Base-by-base conservation (phyloP, 202 grass and related monocot genomes). In the Schoenoplectus tabernaemontani region DNA sequence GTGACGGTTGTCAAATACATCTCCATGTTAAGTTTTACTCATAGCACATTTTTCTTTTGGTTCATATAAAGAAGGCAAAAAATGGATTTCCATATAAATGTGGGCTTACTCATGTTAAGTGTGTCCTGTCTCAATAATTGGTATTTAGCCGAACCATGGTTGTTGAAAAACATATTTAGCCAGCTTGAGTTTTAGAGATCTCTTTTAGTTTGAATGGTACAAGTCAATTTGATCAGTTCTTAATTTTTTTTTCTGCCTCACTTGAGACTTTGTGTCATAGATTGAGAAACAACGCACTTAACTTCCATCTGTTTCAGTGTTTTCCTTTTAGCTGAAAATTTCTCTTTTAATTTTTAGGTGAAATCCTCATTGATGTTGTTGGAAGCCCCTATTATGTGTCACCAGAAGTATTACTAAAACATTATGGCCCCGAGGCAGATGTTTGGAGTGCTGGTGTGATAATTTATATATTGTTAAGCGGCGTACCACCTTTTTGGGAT, bases 381-480 rank as follows among this genome's bases (percentile, higher is more conserved):
- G 95, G 95, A 81, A 98, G 95, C 73, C 95, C 95, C 42, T 98
- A 98, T 59, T 98, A 98, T 73, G 91, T 98, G 9, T 89, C 95
- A 53, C 95, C 95, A 34, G 95, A 98, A 84, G 91, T 98, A 84
- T 82, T 98, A 44, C 30, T 92, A 36, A 98, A 98, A 80, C 72
- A 82, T 50, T 98, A 98, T 84, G 95, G 91, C 42, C 88, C 86
- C 30, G 95, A 95, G 60, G 88, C 91, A 73, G 95, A 98, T 48
- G 95, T 98, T 22, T 98, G 95, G 95, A 98, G 95, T 87, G 95
- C 95, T 82, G 95, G 95, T 62, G 92, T 98, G 63, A 98, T 98
- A 54, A 86, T 98, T 37, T 98, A 98, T 83, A 98, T 98, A 62
- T 88, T 98, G 75, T 87, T 98, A 74, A 90, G 96, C 88, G 96